These are phyloP conservation scores for Pleurotus tuber-regium DNA, from an alignment of 768 basidiomycete genomes.

Conservation along the genomic window DNA sequence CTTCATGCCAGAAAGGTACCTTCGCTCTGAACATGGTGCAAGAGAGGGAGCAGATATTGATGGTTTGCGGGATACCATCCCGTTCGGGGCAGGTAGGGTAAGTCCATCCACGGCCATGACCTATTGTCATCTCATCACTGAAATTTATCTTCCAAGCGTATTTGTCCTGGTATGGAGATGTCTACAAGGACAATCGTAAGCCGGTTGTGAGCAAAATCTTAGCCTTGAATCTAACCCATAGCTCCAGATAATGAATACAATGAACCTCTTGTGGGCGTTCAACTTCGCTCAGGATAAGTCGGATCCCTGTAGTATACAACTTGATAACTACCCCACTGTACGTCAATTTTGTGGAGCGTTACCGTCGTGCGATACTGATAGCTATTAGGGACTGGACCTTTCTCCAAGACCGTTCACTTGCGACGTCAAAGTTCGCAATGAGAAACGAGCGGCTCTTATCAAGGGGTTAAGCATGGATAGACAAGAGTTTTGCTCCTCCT, in stretches of 20 bases:
- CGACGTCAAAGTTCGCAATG: too few relatives aligned
- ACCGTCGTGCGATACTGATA: too few relatives aligned
- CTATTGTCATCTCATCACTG: background rate
- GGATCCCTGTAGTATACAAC: background rate
- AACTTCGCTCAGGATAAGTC: background rate
- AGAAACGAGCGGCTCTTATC: too few relatives aligned
- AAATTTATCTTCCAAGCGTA: background rate
- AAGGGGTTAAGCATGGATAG: too few relatives aligned
- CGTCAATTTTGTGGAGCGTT: too few relatives aligned
- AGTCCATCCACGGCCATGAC: background rate
- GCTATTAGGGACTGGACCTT: too few relatives aligned
- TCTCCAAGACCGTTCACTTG: too few relatives aligned
- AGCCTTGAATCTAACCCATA: background rate
- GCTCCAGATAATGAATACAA: background rate
- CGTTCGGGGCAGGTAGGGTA: background rate
- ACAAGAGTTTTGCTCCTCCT: too few relatives aligned
- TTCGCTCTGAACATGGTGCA: background rate
- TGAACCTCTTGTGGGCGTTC: slow-evolving; percentile 1
- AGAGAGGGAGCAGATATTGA: background rate
- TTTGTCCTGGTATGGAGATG: background rate
- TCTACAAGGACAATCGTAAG: background rate
- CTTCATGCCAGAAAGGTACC: slow-evolving; percentile 1
- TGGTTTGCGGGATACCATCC: background rate
- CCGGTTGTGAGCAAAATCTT: background rate
- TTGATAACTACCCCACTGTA: background rate